Base-by-base conservation (phyloP, 352 stramenopile genomes). In the Phytopythium sindhum region DNA sequence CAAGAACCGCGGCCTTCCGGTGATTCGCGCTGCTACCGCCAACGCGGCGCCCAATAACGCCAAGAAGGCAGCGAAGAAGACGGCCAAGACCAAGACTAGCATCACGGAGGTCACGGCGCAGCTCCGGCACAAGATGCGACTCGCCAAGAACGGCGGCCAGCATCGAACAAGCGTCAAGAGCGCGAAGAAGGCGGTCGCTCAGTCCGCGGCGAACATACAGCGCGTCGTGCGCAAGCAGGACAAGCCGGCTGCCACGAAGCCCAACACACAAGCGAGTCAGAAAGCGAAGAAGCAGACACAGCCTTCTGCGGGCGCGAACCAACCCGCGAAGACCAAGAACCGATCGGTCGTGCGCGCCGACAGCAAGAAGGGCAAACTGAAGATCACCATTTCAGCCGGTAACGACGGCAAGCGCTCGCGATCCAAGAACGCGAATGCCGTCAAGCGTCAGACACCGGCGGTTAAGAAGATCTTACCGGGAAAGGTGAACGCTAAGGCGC, bases 1-100 rank as follows among this genome's bases (percentile, higher is more conserved):
- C 68, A 84, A 84, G 67, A 84, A 83, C 52, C 78, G 75, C n/a
- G 67, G 71, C 0, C 35, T 86, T 21, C 51, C 61, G 10, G 45
- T 59, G 11, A 26, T 65, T 8, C n/a, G 64, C 12, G 26, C 55
- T n/a, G 42, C 62, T 45, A 12, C 15, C 1, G 57, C 64, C 23
- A 28, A 69, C 10, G 54, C 12, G 0, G 12, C 57, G 24, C 57
- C 54, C 6, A 68, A 55, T 15, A 61, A 42, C 12, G 19, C 23
- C n/a, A 51, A 12, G 2, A 65, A 71, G 24, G 35, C 26, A 2
- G 28, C 24, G 7, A 66, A 66, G 50, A 37, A 19, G 2, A 53
- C 70, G 21, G 26, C 6, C 3, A 78, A 74, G 41, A 68, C 69
- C 39, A 77, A 88, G 58, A 80, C 69, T 37, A 76, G 70, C 61